Evolutionary conservation across 1,139 yeast genomes (phyloP).

Genomic region (Pichia cactophila): DNA sequence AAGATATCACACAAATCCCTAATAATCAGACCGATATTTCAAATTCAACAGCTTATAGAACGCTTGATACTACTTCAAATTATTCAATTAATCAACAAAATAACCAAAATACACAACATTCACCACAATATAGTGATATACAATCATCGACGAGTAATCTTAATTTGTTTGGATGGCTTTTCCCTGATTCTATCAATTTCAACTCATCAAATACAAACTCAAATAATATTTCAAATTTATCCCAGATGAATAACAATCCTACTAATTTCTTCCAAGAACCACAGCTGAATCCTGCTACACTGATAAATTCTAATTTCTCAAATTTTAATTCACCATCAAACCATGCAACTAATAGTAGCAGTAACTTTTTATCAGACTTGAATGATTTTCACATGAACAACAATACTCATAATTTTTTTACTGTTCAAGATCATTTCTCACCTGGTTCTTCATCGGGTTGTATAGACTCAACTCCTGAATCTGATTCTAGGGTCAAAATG

Average conservation of each 20-base stretch:
- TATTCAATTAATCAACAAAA: neutral
- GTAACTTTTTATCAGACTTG: conserved; percentile 16
- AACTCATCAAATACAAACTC: conserved; percentile 3
- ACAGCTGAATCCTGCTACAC: neutral
- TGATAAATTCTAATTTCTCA: neutral
- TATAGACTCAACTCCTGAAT: conserved; percentile 4
- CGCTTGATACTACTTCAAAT: neutral
- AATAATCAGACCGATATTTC: neutral
- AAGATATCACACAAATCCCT: neutral
- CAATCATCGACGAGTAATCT: conserved; percentile 8
- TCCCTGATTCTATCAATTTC: conserved; percentile 16
- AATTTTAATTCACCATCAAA: neutral
- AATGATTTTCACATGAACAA: conserved; percentile 20
- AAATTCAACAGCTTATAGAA: conserved; percentile 1
- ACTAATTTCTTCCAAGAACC: neutral
- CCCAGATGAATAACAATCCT: neutral
- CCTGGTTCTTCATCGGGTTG: conserved; percentile 15
- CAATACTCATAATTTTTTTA: conserved; percentile 23
- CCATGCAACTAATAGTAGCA: neutral
- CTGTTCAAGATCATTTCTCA: conserved; percentile 25
- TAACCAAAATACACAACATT: neutral
- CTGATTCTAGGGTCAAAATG: neutral
- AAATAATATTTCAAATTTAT: neutral
- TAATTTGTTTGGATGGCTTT: conserved; percentile 23
- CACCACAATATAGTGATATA: neutral